phyloP scores from a whole-genome alignment of 192 early-diverging fungal genomes.

The Entophlyctis luteolus region DNA sequence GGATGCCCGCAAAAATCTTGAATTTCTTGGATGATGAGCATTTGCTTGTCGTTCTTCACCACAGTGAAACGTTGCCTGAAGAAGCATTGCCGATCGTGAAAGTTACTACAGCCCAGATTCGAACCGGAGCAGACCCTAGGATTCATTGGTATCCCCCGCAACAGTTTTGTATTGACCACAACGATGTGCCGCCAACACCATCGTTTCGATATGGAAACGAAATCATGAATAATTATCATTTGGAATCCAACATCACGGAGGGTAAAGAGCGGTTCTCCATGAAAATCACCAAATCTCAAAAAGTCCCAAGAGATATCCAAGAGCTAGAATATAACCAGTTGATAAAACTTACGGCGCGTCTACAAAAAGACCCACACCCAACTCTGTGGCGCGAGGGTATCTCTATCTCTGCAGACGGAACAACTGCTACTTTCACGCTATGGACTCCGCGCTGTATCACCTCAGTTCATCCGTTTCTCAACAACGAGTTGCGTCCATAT shows the following conservation, averaged over 20 bases:
- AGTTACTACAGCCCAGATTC: constrained; percentile 6
- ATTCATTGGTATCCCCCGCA: not conserved
- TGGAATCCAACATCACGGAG: not conserved
- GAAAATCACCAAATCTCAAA: not conserved
- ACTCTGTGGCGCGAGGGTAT: not conserved
- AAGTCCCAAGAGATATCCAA: not conserved
- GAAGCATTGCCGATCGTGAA: not conserved
- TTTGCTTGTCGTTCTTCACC: not conserved
- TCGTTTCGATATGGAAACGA: not conserved
- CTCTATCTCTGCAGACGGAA: not conserved
- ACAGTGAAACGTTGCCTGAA: not conserved
- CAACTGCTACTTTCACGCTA: not conserved
- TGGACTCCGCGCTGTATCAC: not conserved
- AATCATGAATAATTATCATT: not conserved
- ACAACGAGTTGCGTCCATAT: not conserved
- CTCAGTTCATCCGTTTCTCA: not conserved
- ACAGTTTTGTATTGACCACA: not conserved
- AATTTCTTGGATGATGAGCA: not conserved
- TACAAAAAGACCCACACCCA: not conserved
- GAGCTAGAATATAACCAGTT: not conserved
- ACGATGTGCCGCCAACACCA: not conserved
- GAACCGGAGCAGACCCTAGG: not conserved
- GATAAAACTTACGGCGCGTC: not conserved
- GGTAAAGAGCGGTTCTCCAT: not conserved
- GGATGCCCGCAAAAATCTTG: constrained; percentile 7